phyloP scores from a whole-genome alignment of 176 grass and related monocot genomes.

The Avena insularis region DNA sequence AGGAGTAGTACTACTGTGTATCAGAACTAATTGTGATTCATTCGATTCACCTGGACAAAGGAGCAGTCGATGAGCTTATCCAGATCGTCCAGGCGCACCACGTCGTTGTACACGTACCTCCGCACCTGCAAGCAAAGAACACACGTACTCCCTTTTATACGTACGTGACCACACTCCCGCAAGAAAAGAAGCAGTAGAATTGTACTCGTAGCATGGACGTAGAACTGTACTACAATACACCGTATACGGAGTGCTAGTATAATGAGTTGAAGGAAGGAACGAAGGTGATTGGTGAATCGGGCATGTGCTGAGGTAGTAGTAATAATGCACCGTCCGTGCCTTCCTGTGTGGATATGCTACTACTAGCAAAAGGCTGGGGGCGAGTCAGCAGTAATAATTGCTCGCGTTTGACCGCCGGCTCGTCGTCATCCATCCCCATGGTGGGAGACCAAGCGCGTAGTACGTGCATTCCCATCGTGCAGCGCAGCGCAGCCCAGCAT shows the following conservation, averaged over 20 bases:
- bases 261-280: background rate
- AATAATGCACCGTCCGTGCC: background rate
- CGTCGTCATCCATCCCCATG: constrained; percentile 62
- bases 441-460: constrained; percentile 15
- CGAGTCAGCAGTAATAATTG: constrained; percentile 60
- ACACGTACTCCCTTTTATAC: background rate
- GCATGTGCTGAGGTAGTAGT: constrained; percentile 29
- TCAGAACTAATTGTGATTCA: background rate
- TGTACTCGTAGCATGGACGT: no score
- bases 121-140: constrained; percentile 53
- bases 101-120: constrained; percentile 96
- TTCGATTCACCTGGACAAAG: constrained; percentile 70
- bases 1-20: no score
- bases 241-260: no score
- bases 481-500: background rate
- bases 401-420: constrained; percentile 62
- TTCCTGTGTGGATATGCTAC: background rate
- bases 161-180: background rate
- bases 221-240: background rate
- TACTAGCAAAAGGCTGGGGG: background rate
- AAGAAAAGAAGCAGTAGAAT: no score
- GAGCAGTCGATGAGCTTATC: constrained; percentile 95
- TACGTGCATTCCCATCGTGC: background rate
- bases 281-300: background rate
- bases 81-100: constrained; percentile 86